Base-by-base conservation (phyloP, 352 stramenopile genomes). In the Globisporangium lucens region DNA sequence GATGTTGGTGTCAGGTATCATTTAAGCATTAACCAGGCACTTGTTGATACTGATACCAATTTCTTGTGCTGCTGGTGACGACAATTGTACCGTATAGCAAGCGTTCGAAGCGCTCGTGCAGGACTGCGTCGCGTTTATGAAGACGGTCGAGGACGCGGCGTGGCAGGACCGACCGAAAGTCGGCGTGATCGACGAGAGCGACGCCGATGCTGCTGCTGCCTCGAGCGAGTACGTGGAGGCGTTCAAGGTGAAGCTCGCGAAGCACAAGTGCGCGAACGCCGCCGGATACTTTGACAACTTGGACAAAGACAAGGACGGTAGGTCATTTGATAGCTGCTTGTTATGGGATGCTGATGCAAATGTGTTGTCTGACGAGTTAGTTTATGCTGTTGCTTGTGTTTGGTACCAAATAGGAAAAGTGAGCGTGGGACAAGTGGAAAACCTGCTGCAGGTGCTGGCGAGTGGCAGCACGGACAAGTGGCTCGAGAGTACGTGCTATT, bases 251-350 rank as follows among this genome's bases (percentile, higher is more conserved):
- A 89, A 88, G 67, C 70, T 92, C 27, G 78, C 74, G 13, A 79
- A 75, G 36, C 80, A 87, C 75, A 92, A 90, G 66, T 88, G 73
- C 64, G 67, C 67, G 27, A 74, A 77, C 15, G 66, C 75, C 24
- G 72, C 60, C 10, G 49, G 59, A 22, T 75, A 66, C 59, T 92
- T 92, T 56, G 80, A 81, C 51, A 68, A 81, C 27, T 63, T 92
- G 38, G 83, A 90, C 70, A 82, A 80, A 47, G 77, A 90, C 65
- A 83, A 89, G 59, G 82, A 89, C 61, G 83, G 83, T 89, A 65
- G 30, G 30, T 43, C 27, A 20, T 29, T 0, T 55, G 27, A 6
- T 17, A 15, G 5, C 52, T 24, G 47, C 20, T 43, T 20, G 41
- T 36, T 17, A 9, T 49, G 10, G 13, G 15, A 2, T 35, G 12